Percentiles rank a stretch among this genome's conserved stretches.
phyloP scores from a whole-genome alignment of 768 basidiomycete genomes.

The Pleurotus sapidus region DNA sequence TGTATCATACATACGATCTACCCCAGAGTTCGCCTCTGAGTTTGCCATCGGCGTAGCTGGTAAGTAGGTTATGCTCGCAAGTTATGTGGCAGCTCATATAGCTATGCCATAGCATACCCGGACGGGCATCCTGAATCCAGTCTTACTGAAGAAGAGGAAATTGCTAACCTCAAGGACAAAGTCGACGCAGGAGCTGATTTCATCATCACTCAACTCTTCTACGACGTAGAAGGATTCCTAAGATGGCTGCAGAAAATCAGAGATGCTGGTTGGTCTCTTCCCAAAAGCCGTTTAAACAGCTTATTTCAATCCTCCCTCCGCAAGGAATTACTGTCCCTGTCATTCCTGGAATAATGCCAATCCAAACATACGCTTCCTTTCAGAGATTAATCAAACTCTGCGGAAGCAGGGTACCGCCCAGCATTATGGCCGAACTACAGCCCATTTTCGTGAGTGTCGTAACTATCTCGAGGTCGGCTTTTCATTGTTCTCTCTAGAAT shows the following conservation, averaged over 20 bases:
- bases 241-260: constrained; percentile 75
- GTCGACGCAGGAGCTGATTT: constrained; percentile 95
- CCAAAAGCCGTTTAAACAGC: neutral
- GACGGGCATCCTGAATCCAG: constrained; percentile 76
- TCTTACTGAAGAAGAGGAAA: constrained; percentile 55
- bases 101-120: constrained; percentile 69
- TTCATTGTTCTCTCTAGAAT: constrained; percentile 45
- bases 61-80: constrained; percentile 21
- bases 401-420: constrained; percentile 69
- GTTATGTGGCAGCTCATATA: neutral
- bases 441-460: constrained; percentile 63
- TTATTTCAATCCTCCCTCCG: neutral
- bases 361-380: constrained; percentile 95
- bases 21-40: constrained; percentile 71
- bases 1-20: constrained; percentile 83
- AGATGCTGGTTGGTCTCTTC: constrained; percentile 52
- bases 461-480: neutral
- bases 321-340: constrained; percentile 87
- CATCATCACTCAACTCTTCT: constrained; percentile 95
- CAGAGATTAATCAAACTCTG: constrained; percentile 88
- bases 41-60: constrained; percentile 97
- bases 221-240: constrained; percentile 88
- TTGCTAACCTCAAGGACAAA: constrained; percentile 78
- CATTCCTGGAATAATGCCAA: constrained; percentile 96
- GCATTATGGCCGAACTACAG: constrained; percentile 64